These are phyloP conservation scores for Ascodesmis nigricans DNA, from an alignment of 495 filamentous ascomycete species.

Conservation along the genomic window DNA sequence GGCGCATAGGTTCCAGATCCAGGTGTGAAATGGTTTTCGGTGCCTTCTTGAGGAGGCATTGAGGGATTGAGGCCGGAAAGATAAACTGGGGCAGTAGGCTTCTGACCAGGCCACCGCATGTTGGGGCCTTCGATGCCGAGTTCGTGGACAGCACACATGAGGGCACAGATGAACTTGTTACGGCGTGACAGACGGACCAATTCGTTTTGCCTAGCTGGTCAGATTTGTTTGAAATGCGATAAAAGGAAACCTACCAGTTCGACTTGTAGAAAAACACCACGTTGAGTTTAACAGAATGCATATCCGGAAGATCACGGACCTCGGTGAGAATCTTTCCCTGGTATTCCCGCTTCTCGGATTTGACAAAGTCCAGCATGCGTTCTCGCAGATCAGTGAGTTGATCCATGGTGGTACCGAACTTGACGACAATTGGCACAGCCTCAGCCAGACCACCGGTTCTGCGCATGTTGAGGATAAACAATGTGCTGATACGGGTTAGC, in stretches of 20 bases:
- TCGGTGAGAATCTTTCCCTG: slow-evolving; percentile 80
- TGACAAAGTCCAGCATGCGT: slow-evolving; percentile 68
- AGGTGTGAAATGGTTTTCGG: slow-evolving; percentile 28
- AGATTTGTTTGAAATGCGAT: neutral
- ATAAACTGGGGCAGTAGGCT: slow-evolving; percentile 16
- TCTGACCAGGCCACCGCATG: slow-evolving; percentile 42
- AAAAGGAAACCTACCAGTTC: slow-evolving; percentile 31
- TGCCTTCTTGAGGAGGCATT: slow-evolving; percentile 39
- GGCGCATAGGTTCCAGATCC: slow-evolving; percentile 8
- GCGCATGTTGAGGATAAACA: slow-evolving; percentile 89
- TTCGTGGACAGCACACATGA: slow-evolving; percentile 68
- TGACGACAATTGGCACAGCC: slow-evolving; percentile 43
- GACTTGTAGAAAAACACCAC: slow-evolving; percentile 97
- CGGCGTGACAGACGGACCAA: slow-evolving; percentile 67
- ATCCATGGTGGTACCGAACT: slow-evolving; percentile 70
- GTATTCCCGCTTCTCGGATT: slow-evolving; percentile 75
- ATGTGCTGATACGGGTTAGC: too few species aligned
- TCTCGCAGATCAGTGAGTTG: slow-evolving; percentile 69
- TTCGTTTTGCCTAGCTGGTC: slow-evolving; percentile 55
- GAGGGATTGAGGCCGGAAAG: slow-evolving; percentile 37
- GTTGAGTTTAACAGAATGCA: slow-evolving; percentile 53
- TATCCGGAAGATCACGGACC: slow-evolving; percentile 34
- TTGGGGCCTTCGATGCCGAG: slow-evolving; percentile 54
- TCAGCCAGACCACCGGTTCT: slow-evolving; percentile 77
- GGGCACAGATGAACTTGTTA: slow-evolving; percentile 85